phyloP scores from a whole-genome alignment of 305 asterid genomes.

The Rubia peregrina region DNA sequence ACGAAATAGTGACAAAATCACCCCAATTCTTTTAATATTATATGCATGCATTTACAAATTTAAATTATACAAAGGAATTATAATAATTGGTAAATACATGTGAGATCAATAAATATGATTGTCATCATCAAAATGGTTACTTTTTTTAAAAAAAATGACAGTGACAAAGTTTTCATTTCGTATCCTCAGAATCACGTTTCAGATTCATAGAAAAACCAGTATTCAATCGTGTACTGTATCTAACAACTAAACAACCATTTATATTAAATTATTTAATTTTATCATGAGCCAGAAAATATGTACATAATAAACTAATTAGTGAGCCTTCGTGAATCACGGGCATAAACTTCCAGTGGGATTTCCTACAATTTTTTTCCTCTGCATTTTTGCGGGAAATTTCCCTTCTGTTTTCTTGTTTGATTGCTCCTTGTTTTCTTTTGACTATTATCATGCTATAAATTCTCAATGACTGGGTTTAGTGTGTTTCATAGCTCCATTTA shows the following conservation, averaged over 20 bases:
- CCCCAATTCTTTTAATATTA: neutral
- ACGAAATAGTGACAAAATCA: neutral
- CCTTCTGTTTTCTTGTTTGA: neutral
- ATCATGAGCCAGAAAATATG: neutral
- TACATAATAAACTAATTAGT: neutral
- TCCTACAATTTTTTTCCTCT: neutral
- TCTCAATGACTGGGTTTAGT: neutral
- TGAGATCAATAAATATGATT: neutral
- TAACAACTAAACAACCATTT: neutral
- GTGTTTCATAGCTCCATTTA: neutral
- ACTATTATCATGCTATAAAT: neutral
- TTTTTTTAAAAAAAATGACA: neutral
- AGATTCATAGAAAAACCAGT: neutral
- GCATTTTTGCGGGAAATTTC: constrained; percentile 1
- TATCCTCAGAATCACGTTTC: neutral
- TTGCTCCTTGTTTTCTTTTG: neutral
- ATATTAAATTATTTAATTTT: neutral
- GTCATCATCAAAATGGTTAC: constrained; percentile 1
- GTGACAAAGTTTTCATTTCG: neutral
- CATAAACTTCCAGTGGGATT: neutral
- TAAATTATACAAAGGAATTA: too few relatives aligned
- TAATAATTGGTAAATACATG: too few relatives aligned
- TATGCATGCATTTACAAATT: too few relatives aligned
- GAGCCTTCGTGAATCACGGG: neutral
- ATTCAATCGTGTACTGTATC: neutral